Base-by-base conservation (phyloP, 2,329 filamentous ascomycete species). In the Hymenoscyphus repandus region DNA sequence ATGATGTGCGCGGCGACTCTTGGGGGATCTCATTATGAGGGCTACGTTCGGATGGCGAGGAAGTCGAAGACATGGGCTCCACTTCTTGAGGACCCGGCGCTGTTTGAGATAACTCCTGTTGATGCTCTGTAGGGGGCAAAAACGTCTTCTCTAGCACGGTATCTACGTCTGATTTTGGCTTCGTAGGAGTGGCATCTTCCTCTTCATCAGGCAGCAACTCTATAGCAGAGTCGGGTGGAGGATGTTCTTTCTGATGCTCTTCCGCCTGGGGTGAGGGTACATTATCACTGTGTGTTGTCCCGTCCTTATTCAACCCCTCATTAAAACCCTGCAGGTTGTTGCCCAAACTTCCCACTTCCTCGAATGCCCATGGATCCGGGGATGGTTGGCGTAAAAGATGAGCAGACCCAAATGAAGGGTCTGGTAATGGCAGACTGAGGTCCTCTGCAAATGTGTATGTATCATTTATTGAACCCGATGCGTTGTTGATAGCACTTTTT, bases 1-100 rank as follows among this genome's bases (percentile, higher is more conserved):
- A 48, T 13, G 65, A 64, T 20, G 64, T 66, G 22, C 63, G 51
- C n/a, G 61, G 62, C 5, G 65, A 66, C 15, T 66, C 64, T n/a
- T 51, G 39, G 11, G 49, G 34, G 11, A 27, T 22, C 36, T 62
- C 64, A 38, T 64, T 57, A 38, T 59, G 60, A 15, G 57, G 57
- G 48, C 63, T 65, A 12, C 51, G 52, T 32, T 65, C 62, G 2
- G 64, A 66, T 3, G 58, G 60, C 3, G 64, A 62, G 3, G 61
- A 64, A 7, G 64, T 57, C 9, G 63, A 63, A 9, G 59, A 60
- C 15, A 49, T 45, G 5, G 39, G 45, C 36, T 55, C 57, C 22
- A 45, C 47, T 18, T 59, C 55, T 42, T 45, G 45, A 2, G 34
- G 9, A 20, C n/a, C 40, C 20, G 36, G 11, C 13, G 37, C 12